phyloP scores from a whole-genome alignment of 768 basidiomycete genomes.

The Nevesoporus exiguus region DNA sequence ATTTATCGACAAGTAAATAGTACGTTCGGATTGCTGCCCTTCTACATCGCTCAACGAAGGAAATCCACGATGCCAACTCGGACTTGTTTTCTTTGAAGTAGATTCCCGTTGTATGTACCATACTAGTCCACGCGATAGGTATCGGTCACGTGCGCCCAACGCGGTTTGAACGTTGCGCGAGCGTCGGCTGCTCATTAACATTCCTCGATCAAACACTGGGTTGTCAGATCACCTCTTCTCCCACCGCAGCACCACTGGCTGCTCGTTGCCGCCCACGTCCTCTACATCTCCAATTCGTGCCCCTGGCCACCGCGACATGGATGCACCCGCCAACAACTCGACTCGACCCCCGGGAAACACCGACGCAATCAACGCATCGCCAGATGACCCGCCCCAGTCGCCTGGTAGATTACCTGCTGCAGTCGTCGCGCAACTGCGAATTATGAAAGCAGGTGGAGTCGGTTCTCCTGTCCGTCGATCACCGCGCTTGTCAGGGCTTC shows the following conservation, averaged over 20 bases:
- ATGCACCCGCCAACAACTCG: slow-evolving; percentile 24
- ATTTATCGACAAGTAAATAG: not conserved
- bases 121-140: not conserved
- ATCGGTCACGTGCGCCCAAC: slow-evolving; percentile 30
- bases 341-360: slow-evolving; percentile 31
- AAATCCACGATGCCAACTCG: not conserved
- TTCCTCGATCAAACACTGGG: slow-evolving; percentile 17
- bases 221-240: not conserved
- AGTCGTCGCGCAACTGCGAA: slow-evolving; percentile 29
- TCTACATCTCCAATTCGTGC: not conserved
- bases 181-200: not conserved
- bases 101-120: slow-evolving; percentile 7
- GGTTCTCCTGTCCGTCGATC: slow-evolving; percentile 46
- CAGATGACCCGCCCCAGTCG: slow-evolving; percentile 50
- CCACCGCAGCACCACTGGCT: not conserved
- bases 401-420: slow-evolving; percentile 48
- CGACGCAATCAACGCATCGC: slow-evolving; percentile 42
- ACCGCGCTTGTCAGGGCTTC: slow-evolving; percentile 45
- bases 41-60: not conserved
- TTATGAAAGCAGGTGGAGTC: slow-evolving; percentile 25
- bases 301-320: slow-evolving; percentile 16
- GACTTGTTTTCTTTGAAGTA: slow-evolving; percentile 1
- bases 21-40: not conserved
- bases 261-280: not conserved
- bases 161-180: slow-evolving; percentile 27